phyloP scores from a whole-genome alignment of 2,329 filamentous ascomycete genomes.

The Xylariaceae sp. region DNA sequence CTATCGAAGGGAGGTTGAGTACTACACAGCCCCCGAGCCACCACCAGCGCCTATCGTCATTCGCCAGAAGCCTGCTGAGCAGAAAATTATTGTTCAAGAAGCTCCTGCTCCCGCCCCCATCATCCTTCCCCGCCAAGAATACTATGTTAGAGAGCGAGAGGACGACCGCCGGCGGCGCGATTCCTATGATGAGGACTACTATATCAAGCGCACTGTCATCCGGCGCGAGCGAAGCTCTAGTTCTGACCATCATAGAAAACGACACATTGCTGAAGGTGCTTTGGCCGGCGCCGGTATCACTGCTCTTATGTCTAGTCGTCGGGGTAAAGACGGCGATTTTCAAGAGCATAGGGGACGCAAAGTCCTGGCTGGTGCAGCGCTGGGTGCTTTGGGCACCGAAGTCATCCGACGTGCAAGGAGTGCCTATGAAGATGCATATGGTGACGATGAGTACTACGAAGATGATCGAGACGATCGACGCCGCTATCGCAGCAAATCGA shows the following conservation, averaged over 20 bases:
- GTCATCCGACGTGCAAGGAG: slow-evolving; percentile 57
- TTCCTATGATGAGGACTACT: slow-evolving; percentile 44
- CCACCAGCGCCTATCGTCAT: slow-evolving; percentile 51
- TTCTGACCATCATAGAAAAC: slow-evolving; percentile 50
- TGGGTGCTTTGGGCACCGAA: slow-evolving; percentile 61
- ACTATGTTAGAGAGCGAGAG: slow-evolving; percentile 25
- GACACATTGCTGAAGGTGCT: slow-evolving; percentile 61
- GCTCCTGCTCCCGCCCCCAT: slow-evolving; percentile 50
- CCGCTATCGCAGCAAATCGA: slow-evolving; percentile 35
- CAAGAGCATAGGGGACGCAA: slow-evolving; percentile 53
- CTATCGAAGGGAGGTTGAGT: slow-evolving; percentile 60
- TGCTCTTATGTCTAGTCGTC: slow-evolving; percentile 54
- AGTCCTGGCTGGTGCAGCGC: slow-evolving; percentile 57
- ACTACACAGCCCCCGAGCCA: slow-evolving; percentile 51
- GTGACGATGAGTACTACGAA: slow-evolving; percentile 31
- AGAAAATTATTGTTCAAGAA: slow-evolving; percentile 59
- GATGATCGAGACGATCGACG: slow-evolving; percentile 37
- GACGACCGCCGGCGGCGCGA: slow-evolving; percentile 36
- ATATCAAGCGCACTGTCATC: slow-evolving; percentile 43
- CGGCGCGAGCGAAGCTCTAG: slow-evolving; percentile 50
- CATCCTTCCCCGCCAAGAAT: slow-evolving; percentile 44
- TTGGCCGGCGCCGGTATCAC: slow-evolving; percentile 59
- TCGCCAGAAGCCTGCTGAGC: slow-evolving; percentile 52
- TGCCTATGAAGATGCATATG: slow-evolving; percentile 53
- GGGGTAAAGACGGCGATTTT: slow-evolving; percentile 47